phyloP scores from a whole-genome alignment of 2,329 filamentous ascomycete genomes.

The Elsinoe batatas region DNA sequence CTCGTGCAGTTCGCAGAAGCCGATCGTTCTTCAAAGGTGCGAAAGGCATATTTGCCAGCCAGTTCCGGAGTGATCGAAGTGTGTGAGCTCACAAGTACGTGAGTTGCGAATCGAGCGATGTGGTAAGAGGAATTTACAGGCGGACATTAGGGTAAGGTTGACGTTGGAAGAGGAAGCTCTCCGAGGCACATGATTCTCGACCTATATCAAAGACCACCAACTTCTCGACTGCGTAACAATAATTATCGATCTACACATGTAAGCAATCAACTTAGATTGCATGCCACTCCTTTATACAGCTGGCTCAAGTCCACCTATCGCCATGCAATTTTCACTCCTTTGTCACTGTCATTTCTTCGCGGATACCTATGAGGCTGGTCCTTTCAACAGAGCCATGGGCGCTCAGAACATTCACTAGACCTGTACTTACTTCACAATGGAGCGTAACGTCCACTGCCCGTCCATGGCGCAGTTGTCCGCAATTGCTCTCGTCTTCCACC shows the following conservation, averaged over 20 bases:
- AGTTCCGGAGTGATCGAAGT: background rate
- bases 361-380: background rate
- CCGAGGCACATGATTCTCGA: background rate
- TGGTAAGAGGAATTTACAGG: background rate
- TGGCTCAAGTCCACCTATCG: background rate
- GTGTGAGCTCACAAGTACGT: background rate
- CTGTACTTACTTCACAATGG: too few species aligned
- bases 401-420: background rate
- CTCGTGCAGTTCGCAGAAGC: conserved; percentile 79
- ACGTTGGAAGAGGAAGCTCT: background rate
- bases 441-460: too few species aligned
- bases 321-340: background rate
- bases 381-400: background rate
- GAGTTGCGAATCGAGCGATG: background rate
- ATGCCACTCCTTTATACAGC: background rate
- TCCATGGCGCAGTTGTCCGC: background rate
- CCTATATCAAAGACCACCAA: too few species aligned
- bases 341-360: background rate
- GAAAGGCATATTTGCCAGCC: conserved; percentile 38
- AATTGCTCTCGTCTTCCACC: background rate
- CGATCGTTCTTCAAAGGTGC: conserved; percentile 86
- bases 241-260: too few species aligned
- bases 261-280: too few species aligned
- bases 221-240: too few species aligned
- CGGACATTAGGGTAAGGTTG: background rate